Evolutionary conservation across 2,329 filamentous ascomycete genomes (phyloP).

Genomic region (Diaporthe australafricana): DNA sequence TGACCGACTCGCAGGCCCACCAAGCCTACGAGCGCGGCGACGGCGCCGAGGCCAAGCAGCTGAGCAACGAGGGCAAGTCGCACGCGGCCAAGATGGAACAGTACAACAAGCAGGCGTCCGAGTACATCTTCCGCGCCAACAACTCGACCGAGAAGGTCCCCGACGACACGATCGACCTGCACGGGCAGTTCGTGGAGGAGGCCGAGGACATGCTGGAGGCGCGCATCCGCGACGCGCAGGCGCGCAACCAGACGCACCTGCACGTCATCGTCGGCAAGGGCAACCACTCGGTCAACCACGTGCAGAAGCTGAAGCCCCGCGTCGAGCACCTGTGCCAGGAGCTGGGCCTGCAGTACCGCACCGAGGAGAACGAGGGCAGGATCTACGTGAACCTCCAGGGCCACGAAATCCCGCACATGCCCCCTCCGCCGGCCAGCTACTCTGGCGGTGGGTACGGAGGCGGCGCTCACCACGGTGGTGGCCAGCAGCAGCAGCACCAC

Average conservation of each 20-base stretch:
- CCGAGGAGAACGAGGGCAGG: constrained; percentile 89
- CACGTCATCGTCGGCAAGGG: constrained; percentile 98
- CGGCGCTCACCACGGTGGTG: constrained; percentile 53
- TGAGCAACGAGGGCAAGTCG: constrained; percentile 86
- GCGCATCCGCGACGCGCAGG: constrained; percentile 82
- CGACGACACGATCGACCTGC: constrained; percentile 89
- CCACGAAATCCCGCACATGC: constrained; percentile 62
- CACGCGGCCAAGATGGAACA: constrained; percentile 87
- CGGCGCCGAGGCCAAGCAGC: constrained; percentile 82
- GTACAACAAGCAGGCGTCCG: constrained; percentile 91
- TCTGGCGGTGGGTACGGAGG: constrained; percentile 52
- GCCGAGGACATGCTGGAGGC: constrained; percentile 90
- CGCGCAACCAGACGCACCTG: constrained; percentile 81
- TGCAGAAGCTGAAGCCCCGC: constrained; percentile 96
- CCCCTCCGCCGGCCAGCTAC: constrained; percentile 60
- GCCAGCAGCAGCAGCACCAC: constrained; percentile 56
- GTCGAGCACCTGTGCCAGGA: constrained; percentile 90
- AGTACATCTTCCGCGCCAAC: constrained; percentile 96
- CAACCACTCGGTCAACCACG: constrained; percentile 83
- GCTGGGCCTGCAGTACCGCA: constrained; percentile 83
- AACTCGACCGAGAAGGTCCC: constrained; percentile 82
- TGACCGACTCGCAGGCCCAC: constrained; percentile 63
- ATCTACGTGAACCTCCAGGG: constrained; percentile 91
- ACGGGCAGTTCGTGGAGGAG: constrained; percentile 95
- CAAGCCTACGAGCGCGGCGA: constrained; percentile 88